Conservation (phyloP, 805 yeast genomes). For the Suhomyces xylopsoci region DNA sequence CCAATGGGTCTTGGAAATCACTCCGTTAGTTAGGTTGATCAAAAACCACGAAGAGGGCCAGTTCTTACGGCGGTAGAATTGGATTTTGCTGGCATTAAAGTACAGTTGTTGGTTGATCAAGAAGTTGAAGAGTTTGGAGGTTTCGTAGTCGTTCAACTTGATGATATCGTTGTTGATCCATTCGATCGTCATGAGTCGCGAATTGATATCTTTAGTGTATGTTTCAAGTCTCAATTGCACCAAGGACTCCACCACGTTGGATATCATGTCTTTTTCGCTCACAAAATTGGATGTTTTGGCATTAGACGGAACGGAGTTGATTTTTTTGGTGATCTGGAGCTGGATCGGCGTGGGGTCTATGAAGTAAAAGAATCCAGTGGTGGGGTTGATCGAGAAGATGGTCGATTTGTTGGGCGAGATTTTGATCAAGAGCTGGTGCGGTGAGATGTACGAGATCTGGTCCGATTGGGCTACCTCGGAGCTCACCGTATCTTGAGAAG, state of each 20-base stretch:
- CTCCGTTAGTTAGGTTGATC: conserved; percentile 38
- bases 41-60: conserved; percentile 62
- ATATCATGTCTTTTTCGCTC: conserved; percentile 30
- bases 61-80: conserved; percentile 46
- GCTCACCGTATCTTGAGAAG: not conserved
- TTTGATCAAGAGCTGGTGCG: conserved; percentile 34
- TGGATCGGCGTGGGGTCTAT: conserved; percentile 39
- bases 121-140: conserved; percentile 36
- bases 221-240: conserved; percentile 49
- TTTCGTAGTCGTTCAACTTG: conserved; percentile 47
- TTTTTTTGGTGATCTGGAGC: conserved; percentile 25
- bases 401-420: conserved; percentile 31
- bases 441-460: conserved; percentile 16
- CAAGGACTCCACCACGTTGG: conserved; percentile 31
- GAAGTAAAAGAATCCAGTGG: conserved; percentile 40
- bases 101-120: conserved; percentile 21
- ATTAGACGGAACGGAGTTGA: conserved; percentile 24
- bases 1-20: conserved; percentile 41
- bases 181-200: conserved; percentile 59
- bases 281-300: conserved; percentile 21
- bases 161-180: conserved; percentile 65
- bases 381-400: conserved; percentile 38
- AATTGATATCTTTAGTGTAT: conserved; percentile 48
- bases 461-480: not conserved
- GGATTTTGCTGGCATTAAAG: conserved; percentile 15